Evolutionary conservation across 148 eudicot species (phyloP).

Genomic region (Silene conica): DNA sequence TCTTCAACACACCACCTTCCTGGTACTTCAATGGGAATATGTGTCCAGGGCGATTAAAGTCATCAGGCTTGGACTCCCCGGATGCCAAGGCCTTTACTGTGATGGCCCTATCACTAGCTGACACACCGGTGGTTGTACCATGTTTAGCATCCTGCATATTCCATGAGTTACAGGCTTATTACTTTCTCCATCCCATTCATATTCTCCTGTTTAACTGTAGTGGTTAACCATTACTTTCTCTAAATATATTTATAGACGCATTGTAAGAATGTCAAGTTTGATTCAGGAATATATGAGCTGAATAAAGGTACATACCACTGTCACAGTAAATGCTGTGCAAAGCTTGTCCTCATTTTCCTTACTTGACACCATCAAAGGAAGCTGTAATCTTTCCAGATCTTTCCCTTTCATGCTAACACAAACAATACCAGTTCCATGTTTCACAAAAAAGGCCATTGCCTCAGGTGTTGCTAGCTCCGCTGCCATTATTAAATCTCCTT

Average conservation of each 20-base stretch:
- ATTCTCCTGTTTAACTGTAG: no score
- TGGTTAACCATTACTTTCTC: no score
- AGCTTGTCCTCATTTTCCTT: slow-evolving; percentile 84
- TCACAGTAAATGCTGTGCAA: slow-evolving; percentile 75
- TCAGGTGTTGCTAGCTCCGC: slow-evolving; percentile 75
- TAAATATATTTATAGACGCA: no score
- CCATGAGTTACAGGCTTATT: slow-evolving; percentile 6
- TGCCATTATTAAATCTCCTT: slow-evolving; percentile 91
- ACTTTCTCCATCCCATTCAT: no score
- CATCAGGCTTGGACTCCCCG: slow-evolving; percentile 68
- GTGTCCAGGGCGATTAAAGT: slow-evolving; percentile 97
- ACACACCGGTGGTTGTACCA: slow-evolving; percentile 89
- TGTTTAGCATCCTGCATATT: slow-evolving; percentile 76
- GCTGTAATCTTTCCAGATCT: slow-evolving; percentile 66
- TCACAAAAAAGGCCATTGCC: slow-evolving; percentile 89
- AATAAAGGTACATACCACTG: slow-evolving; percentile 61
- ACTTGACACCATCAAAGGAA: slow-evolving; percentile 76
- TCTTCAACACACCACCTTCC: slow-evolving; percentile 89
- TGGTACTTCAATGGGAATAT: slow-evolving; percentile 84
- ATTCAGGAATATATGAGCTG: not conserved
- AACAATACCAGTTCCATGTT: slow-evolving; percentile 91
- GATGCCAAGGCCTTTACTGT: slow-evolving; percentile 75
- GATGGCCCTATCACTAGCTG: slow-evolving; percentile 79
- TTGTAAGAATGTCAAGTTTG: no score
- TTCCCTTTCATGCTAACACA: slow-evolving; percentile 92